Evolutionary conservation across 1,284 basidiomycete genomes (phyloP), one percentile per base, ranked within the genome.

Genomic region (Phenoliferia sp.): DNA sequence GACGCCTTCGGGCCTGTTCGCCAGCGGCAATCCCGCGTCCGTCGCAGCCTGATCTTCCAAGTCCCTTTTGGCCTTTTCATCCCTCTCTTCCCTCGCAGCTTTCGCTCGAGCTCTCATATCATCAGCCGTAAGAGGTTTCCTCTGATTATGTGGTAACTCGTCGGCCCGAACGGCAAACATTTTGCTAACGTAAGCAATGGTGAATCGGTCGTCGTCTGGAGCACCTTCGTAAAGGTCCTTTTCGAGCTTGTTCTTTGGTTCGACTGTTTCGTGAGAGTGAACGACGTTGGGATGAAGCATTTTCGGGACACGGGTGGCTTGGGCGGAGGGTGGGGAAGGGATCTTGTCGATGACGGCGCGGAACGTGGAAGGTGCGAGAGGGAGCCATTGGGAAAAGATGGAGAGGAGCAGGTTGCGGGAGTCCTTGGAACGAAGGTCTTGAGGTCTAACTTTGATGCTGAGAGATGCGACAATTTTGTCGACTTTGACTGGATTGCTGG

Each of bases 321-420:
- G 96, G 0, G 96, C 93, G 28, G 83, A 80, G 28, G 87, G 81
- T 1, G 96, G 96, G 3, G 94, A 84, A 3, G 96, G 96, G 33
- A 99, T 87, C 69, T 96, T 82, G 76, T 98, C 93, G 70, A 99
- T 91, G 39, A 92, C 87, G 0, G 92, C 84, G 78, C 95, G 92
- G 76, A 98, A 97, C 59, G 94, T 88, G 72, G 92, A 90, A 0
- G 93, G 90, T 0, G 95, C 94, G 5, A 99, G 84, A 0, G 96
- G 90, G 1, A 99, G 85, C 96, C 96, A 99, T 80, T 98, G 94
- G 31, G 90, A 88, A 79, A 96, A 93, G 71, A 99, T 90, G 36
- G 90, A 82, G 17, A 86, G 88, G 50, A 98, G 86, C 10, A 98
- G 85, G 71, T 90, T 86, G 36, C 89, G 86, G 7, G 88, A 84